Percentiles rank a stretch among this genome's conserved stretches.
Conservation (phyloP, 345 rosid genomes). For the Carallia pectinifolia region DNA sequence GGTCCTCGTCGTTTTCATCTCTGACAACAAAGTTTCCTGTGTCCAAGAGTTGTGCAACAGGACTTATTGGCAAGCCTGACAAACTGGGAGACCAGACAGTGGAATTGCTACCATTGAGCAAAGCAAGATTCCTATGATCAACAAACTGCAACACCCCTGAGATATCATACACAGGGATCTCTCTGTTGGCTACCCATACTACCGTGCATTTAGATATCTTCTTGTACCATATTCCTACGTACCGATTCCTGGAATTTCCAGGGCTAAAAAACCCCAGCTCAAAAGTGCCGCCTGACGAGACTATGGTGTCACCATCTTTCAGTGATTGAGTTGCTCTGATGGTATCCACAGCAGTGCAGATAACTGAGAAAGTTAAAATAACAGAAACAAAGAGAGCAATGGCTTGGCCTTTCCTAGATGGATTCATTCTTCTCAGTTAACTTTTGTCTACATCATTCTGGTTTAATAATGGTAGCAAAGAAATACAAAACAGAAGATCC, state of each 20-base stretch:
- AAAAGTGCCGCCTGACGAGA: constrained; percentile 15
- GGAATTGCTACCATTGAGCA: neutral
- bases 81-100: constrained; percentile 17
- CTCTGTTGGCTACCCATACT: constrained; percentile 30
- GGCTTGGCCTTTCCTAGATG: neutral
- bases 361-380: neutral
- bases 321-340: neutral
- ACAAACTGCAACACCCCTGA: constrained; percentile 8
- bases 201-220: constrained; percentile 4
- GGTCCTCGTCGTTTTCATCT: neutral
- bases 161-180: constrained; percentile 5
- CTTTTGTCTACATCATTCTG: neutral
- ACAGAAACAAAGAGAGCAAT: neutral
- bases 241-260: constrained; percentile 11
- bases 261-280: constrained; percentile 20
- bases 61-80: neutral
- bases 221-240: constrained; percentile 25
- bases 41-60: constrained; percentile 17
- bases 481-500: too few species aligned
- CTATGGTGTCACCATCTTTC: constrained; percentile 4
- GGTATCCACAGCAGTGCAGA: constrained; percentile 2
- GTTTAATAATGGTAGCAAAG: too few species aligned
- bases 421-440: neutral
- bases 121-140: neutral
- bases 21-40: constrained; percentile 15